Conservation (phyloP, 192 early-diverging fungal genomes). For the Backusella mclennaniae region DNA sequence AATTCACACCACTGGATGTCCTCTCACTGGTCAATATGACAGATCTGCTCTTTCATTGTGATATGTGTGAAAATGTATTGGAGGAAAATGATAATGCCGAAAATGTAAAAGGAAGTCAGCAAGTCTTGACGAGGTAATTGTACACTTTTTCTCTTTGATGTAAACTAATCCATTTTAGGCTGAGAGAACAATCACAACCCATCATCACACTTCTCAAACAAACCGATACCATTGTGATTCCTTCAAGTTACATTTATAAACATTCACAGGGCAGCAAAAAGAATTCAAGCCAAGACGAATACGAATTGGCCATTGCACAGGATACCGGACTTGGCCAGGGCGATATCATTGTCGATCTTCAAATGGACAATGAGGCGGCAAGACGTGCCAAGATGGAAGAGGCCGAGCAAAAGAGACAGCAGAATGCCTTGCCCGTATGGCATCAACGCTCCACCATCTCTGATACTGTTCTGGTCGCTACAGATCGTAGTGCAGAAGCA, state of each 20-base stretch:
- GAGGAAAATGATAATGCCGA: slow-evolving; percentile 64
- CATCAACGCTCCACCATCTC: slow-evolving; percentile 76
- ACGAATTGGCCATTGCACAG: slow-evolving; percentile 62
- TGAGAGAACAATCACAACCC: slow-evolving; percentile 68
- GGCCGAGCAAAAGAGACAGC: slow-evolving; percentile 63
- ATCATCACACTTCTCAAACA: slow-evolving; percentile 72
- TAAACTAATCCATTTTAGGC: slow-evolving; percentile 23
- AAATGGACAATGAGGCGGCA: slow-evolving; percentile 67
- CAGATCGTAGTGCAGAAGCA: slow-evolving; percentile 28
- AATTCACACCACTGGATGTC: slow-evolving; percentile 62
- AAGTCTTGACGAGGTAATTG: slow-evolving; percentile 45
- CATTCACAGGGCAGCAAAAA: slow-evolving; percentile 46
- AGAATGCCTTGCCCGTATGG: slow-evolving; percentile 80
- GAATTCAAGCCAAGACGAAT: slow-evolving; percentile 44
- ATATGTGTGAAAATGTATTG: slow-evolving; percentile 55
- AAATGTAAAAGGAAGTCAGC: slow-evolving; percentile 52
- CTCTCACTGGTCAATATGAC: slow-evolving; percentile 44
- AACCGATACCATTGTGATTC: slow-evolving; percentile 67
- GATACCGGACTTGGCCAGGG: slow-evolving; percentile 62
- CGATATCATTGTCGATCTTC: slow-evolving; percentile 72
- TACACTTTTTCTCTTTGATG: background rate
- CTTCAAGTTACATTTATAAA: slow-evolving; percentile 45
- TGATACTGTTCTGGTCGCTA: slow-evolving; percentile 40
- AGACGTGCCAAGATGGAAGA: slow-evolving; percentile 62
- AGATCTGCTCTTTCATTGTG: slow-evolving; percentile 55